Percentiles rank a stretch among this genome's conserved stretches.
These are phyloP conservation scores for Fragilariopsis cylindrus DNA, from an alignment of 108 stramenopile genomes.

Conservation along the genomic window DNA sequence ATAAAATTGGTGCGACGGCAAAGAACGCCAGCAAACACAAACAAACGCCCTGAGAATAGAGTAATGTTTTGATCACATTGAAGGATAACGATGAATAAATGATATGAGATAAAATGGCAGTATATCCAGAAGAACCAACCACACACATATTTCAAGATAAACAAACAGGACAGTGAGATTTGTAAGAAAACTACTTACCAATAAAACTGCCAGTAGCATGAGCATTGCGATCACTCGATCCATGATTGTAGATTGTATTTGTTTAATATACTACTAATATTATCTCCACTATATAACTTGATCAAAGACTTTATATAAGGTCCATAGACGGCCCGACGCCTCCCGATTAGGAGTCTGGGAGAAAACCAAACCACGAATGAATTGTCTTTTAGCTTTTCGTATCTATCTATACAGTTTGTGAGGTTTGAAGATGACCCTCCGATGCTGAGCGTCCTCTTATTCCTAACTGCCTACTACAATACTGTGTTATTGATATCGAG, in stretches of 20 bases:
- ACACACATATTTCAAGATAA: not conserved
- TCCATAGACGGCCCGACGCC: not conserved
- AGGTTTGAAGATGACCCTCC: no score
- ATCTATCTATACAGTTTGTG: not conserved
- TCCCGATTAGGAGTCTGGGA: not conserved
- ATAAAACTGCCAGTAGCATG: slow-evolving; percentile 66
- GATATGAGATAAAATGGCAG: slow-evolving; percentile 6
- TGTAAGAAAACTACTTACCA: slow-evolving; percentile 54
- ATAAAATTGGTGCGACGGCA: slow-evolving; percentile 77
- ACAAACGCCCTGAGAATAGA: slow-evolving; percentile 39
- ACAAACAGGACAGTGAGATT: slow-evolving; percentile 7
- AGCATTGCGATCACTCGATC: slow-evolving; percentile 85
- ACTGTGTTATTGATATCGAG: no score
- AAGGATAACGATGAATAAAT: slow-evolving; percentile 1
- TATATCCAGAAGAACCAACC: not conserved
- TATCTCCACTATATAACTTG: not conserved
- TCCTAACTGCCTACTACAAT: no score
- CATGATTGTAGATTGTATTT: slow-evolving; percentile 53
- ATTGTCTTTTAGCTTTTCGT: not conserved
- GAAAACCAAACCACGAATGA: not conserved
- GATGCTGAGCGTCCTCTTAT: no score
- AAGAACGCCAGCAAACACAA: slow-evolving; percentile 78
- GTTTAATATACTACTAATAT: not conserved
- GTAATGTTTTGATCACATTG: slow-evolving; percentile 6
- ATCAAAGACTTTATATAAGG: not conserved